Percentiles rank a stretch among this genome's conserved stretches.
Conservation (phyloP, 768 basidiomycete species). For the Coprinellus micaceus region DNA sequence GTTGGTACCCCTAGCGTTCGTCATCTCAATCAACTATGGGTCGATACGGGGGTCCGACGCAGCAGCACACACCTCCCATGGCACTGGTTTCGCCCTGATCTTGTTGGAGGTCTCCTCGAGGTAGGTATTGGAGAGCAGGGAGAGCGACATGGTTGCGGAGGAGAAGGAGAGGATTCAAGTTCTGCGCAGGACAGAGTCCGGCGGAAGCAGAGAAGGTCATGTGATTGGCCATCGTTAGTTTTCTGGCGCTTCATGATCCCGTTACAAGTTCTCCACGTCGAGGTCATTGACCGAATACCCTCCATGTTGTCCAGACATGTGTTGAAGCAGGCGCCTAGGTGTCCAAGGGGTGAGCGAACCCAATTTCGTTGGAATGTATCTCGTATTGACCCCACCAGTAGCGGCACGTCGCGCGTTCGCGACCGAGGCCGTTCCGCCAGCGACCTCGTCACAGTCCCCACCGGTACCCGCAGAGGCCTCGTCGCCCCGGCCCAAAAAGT, state of each 20-base stretch:
- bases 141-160: constrained; percentile 55
- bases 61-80: constrained; percentile 78
- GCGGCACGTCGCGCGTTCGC: constrained; percentile 38
- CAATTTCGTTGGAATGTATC: not conserved
- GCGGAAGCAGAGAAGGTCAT: constrained; percentile 1
- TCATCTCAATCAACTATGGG: constrained; percentile 13
- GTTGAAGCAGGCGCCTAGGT: constrained; percentile 2
- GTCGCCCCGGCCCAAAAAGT: constrained; percentile 24
- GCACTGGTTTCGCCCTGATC: constrained; percentile 86
- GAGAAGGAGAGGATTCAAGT: constrained; percentile 3
- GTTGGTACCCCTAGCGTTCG: constrained; percentile 78
- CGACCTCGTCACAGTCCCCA: constrained; percentile 19
- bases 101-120: constrained; percentile 86
- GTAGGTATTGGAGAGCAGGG: constrained; percentile 75
- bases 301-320: constrained; percentile 8
- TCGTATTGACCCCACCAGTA: not conserved
- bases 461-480: constrained; percentile 16
- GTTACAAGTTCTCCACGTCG: not conserved
- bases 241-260: not conserved
- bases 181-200: not conserved
- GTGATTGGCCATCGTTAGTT: not conserved
- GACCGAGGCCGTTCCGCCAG: constrained; percentile 33
- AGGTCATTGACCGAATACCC: not conserved
- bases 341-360: constrained; percentile 2
- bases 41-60: not conserved